Evolutionary conservation across 2,329 filamentous ascomycete genomes (phyloP).

Genomic region (Paecilomyces variotii): DNA sequence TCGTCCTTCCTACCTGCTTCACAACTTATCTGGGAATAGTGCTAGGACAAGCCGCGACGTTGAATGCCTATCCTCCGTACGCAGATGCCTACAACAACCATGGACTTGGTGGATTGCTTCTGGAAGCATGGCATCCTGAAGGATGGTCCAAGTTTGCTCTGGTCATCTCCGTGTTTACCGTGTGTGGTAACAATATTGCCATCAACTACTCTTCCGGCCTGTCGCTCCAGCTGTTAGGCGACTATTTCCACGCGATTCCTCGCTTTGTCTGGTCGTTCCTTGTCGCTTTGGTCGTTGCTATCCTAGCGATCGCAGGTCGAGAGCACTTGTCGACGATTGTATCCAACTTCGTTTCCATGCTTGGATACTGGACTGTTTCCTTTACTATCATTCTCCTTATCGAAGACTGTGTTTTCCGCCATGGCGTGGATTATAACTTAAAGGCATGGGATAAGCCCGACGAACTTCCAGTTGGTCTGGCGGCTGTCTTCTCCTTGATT

Average conservation of each 20-base stretch:
- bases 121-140: neutral
- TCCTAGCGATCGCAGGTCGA: constrained; percentile 12
- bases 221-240: constrained; percentile 12
- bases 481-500: constrained; percentile 6
- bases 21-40: neutral
- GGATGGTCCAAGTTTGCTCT: neutral
- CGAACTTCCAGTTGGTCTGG: constrained; percentile 12
- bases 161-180: neutral
- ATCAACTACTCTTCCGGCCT: constrained; percentile 14
- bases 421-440: constrained; percentile 10
- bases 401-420: constrained; percentile 13
- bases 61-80: neutral
- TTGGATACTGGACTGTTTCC: constrained; percentile 16
- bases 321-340: constrained; percentile 11
- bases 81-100: neutral
- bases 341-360: constrained; percentile 10
- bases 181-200: constrained; percentile 8
- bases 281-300: constrained; percentile 6
- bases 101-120: neutral
- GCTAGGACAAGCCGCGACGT: neutral
- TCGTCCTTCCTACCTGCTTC: neutral
- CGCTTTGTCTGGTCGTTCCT: constrained; percentile 14
- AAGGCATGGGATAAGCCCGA: constrained; percentile 12
- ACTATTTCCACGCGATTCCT: constrained; percentile 12
- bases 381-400: constrained; percentile 11